phyloP scores from a whole-genome alignment of 192 early-diverging fungal species.

The Phlyctochytrium arcticum region DNA sequence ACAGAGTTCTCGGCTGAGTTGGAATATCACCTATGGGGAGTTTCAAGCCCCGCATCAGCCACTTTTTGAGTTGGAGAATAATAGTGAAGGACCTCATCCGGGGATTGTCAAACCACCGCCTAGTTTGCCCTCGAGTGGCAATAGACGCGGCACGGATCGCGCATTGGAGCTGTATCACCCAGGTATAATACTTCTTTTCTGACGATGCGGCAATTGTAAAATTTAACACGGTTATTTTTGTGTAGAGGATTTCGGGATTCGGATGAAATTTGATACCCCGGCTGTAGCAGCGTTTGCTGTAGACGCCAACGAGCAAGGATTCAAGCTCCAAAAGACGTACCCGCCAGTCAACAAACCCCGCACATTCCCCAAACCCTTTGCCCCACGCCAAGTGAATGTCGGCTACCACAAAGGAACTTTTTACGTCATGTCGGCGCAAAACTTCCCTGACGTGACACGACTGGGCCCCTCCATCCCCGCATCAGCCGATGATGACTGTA shows the following conservation, averaged over 20 bases:
- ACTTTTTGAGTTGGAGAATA: neutral
- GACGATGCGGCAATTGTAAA: no score
- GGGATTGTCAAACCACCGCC: neutral
- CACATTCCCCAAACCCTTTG: neutral
- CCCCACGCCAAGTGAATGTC: conserved; percentile 35
- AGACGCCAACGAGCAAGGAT: neutral
- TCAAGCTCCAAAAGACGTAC: conserved; percentile 13
- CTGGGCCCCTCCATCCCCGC: conserved; percentile 9
- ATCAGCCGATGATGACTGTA: conserved; percentile 2
- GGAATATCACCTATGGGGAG: conserved; percentile 44
- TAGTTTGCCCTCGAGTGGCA: no score
- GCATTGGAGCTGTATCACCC: no score
- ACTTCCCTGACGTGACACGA: conserved; percentile 50
- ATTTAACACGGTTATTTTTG: no score
- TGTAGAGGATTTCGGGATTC: neutral
- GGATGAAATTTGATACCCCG: conserved; percentile 26
- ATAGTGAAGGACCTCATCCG: neutral
- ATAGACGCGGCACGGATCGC: no score
- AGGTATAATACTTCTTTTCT: no score
- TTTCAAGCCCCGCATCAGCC: conserved; percentile 16
- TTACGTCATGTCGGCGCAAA: conserved; percentile 63
- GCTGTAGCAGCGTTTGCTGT: conserved; percentile 33
- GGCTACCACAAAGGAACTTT: conserved; percentile 60
- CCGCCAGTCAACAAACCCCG: neutral
- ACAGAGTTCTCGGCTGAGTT: conserved; percentile 28